Conservation (phyloP, 306 rosid species). For the Cucumis sativus region DNA sequence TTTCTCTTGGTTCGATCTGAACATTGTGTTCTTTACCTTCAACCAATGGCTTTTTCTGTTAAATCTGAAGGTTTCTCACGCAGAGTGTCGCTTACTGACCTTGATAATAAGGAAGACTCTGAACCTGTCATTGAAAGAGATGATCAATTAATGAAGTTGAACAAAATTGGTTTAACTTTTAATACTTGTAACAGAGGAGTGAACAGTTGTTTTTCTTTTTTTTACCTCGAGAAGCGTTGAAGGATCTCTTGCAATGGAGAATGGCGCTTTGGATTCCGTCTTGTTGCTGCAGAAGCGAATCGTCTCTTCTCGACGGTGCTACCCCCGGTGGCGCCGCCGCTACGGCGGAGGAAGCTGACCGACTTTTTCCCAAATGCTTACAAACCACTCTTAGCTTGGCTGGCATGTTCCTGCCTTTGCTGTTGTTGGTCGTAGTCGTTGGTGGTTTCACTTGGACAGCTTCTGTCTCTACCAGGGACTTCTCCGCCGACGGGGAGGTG, state of each 20-base stretch:
- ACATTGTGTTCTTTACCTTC: slow-evolving; percentile 19
- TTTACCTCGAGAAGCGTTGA: slow-evolving; percentile 68
- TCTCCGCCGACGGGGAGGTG: slow-evolving; percentile 13
- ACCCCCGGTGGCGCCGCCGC: slow-evolving; percentile 45
- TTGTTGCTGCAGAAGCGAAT: slow-evolving; percentile 84
- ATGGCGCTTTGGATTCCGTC: slow-evolving; percentile 97
- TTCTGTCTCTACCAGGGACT: slow-evolving; percentile 16
- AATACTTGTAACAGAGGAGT: not conserved
- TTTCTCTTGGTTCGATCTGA: slow-evolving; percentile 1
- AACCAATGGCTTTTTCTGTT: slow-evolving; percentile 18
- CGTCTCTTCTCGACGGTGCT: slow-evolving; percentile 50
- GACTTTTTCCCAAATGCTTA: slow-evolving; percentile 90
- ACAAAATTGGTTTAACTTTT: not conserved
- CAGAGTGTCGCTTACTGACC: slow-evolving; percentile 45
- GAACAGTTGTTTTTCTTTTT: not conserved
- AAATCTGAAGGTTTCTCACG: slow-evolving; percentile 28
- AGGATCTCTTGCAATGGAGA: slow-evolving; percentile 89
- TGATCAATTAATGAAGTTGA: not conserved
- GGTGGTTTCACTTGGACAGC: slow-evolving; percentile 11
- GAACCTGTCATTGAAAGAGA: slow-evolving; percentile 26
- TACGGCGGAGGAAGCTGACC: slow-evolving; percentile 83
- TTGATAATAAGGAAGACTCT: slow-evolving; percentile 39
- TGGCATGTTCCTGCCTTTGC: slow-evolving; percentile 38
- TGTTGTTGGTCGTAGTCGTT: slow-evolving; percentile 5
- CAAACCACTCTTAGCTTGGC: slow-evolving; percentile 69